Conservation (phyloP, 305 asterid genomes). For the Fraxinus floribunda region DNA sequence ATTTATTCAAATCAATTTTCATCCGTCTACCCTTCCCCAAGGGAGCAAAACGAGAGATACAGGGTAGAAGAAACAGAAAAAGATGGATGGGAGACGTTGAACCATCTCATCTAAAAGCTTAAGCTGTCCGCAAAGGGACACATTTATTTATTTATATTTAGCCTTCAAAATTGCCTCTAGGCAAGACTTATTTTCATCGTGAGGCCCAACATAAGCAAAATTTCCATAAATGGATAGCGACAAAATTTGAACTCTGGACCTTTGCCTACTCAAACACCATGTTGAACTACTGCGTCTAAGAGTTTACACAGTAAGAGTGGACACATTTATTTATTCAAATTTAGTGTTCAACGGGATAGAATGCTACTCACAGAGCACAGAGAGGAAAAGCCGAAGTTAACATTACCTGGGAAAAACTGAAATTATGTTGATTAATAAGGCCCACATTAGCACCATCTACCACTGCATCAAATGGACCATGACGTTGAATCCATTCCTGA, state of each 20-base stretch:
- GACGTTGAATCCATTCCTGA: conserved; percentile 85
- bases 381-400: conserved; percentile 13
- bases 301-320: neutral
- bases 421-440: conserved; percentile 47
- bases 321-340: neutral
- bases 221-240: neutral
- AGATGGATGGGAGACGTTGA: neutral
- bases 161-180: neutral
- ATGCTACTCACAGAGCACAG: neutral
- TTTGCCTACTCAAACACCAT: neutral
- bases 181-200: neutral
- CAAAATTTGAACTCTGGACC: neutral
- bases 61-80: neutral
- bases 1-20: neutral
- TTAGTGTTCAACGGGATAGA: neutral
- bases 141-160: neutral
- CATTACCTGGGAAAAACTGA: conserved; percentile 66
- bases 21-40: neutral
- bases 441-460: conserved; percentile 93
- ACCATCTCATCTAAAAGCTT: neutral
- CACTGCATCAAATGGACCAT: conserved; percentile 98
- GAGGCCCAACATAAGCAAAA: neutral
- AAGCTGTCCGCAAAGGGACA: neutral
- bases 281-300: neutral
- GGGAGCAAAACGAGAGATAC: neutral